phyloP scores from a whole-genome alignment of 345 rosid species.

The Corymbia maculata region DNA sequence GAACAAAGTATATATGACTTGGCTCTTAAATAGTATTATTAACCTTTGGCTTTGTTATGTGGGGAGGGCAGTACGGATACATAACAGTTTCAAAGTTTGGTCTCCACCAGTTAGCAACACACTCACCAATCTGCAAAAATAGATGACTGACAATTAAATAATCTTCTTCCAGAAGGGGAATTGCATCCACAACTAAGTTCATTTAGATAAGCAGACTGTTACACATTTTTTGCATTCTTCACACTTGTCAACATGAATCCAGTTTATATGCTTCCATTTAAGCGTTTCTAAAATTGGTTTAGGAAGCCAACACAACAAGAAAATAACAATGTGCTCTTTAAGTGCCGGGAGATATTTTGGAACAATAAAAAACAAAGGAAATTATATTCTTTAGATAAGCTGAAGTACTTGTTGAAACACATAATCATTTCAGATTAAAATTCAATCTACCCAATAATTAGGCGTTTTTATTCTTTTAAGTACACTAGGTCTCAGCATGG shows the following conservation, averaged over 20 bases:
- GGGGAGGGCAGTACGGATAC: slow-evolving; percentile 99
- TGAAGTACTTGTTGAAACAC: neutral
- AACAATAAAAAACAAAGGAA: neutral
- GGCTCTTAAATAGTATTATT: neutral
- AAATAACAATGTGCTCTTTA: neutral
- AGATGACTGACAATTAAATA: neutral
- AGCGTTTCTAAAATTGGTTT: neutral
- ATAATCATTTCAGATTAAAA: neutral
- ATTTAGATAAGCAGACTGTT: neutral
- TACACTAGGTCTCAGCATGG: neutral
- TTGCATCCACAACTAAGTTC: neutral
- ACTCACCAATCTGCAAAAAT: slow-evolving; percentile 73
- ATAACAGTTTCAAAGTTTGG: slow-evolving; percentile 95
- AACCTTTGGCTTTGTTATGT: slow-evolving; percentile 96
- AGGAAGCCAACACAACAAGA: neutral
- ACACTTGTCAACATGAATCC: neutral
- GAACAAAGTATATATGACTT: neutral
- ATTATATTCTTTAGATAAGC: neutral
- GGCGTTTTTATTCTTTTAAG: neutral
- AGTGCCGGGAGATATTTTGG: neutral
- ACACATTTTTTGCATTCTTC: neutral
- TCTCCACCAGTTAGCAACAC: slow-evolving; percentile 99
- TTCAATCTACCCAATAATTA: neutral
- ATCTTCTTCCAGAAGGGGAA: neutral
- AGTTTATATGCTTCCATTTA: neutral